These are phyloP conservation scores for Arabidopsis hybrid DNA, from an alignment of 441 rosid species.

Conservation along the genomic window DNA sequence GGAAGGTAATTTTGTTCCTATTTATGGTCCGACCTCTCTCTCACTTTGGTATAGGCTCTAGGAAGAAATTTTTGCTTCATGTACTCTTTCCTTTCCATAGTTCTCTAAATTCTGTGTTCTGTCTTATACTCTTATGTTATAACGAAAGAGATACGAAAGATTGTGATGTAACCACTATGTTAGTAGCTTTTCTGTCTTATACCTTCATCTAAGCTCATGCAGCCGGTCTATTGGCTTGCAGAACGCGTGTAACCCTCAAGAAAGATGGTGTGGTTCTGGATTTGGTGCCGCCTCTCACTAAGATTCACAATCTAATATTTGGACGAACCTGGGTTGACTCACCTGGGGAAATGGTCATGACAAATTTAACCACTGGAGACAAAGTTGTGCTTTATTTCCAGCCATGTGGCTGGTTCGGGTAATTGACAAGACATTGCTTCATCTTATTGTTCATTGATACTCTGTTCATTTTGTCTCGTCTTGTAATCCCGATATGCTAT, in stretches of 20 bases:
- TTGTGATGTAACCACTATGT: conserved; percentile 1
- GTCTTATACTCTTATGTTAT: conserved; percentile 1
- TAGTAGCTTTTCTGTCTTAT: conserved; percentile 2
- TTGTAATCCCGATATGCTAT: conserved; percentile 20
- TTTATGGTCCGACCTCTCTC: conserved; percentile 12
- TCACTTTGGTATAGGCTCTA: neutral
- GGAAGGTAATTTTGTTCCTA: conserved; percentile 67
- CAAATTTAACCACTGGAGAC: conserved; percentile 72
- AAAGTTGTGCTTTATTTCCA: conserved; percentile 72
- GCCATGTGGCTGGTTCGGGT: conserved; percentile 88
- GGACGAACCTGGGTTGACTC: conserved; percentile 83
- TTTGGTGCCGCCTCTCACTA: conserved; percentile 76
- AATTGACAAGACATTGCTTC: conserved; percentile 25
- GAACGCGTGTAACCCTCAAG: conserved; percentile 68
- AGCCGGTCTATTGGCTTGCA: conserved; percentile 42
- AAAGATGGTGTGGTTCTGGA: conserved; percentile 68
- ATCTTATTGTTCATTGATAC: conserved; percentile 6
- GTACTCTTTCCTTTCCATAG: conserved; percentile 6
- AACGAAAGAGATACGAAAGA: neutral
- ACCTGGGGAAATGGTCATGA: conserved; percentile 78
- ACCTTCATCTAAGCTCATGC: conserved; percentile 28
- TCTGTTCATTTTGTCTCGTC: neutral
- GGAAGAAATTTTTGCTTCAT: conserved; percentile 3
- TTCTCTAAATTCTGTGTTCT: neutral
- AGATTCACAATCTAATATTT: conserved; percentile 71